Percentiles rank a stretch among this genome's conserved stretches.
phyloP scores from a whole-genome alignment of 2,329 filamentous ascomycete genomes.

The Neonectria sp. region DNA sequence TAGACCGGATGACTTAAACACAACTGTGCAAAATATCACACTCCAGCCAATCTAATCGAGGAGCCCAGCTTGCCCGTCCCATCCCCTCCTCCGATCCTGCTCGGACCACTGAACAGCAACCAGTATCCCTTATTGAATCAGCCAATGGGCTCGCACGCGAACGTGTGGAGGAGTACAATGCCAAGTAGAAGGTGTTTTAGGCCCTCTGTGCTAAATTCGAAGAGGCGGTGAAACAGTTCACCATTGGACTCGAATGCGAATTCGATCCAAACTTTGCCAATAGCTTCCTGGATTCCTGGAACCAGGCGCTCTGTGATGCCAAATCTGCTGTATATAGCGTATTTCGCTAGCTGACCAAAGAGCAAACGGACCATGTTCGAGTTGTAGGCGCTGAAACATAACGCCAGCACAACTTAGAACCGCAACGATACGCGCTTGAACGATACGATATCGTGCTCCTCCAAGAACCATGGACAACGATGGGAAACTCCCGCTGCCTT shows the following conservation, averaged over 20 bases:
- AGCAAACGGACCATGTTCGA: no score
- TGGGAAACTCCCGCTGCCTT: constrained; percentile 22
- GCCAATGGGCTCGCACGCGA: constrained; percentile 18
- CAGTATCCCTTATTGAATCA: constrained; percentile 20
- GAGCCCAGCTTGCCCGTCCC: no score
- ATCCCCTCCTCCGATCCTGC: no score
- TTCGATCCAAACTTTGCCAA: constrained; percentile 26
- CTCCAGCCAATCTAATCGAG: no score
- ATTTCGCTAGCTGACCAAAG: no score
- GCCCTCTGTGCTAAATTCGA: constrained; percentile 31
- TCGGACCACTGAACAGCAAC: constrained; percentile 14
- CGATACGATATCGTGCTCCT: constrained; percentile 34
- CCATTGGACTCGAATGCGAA: constrained; percentile 21
- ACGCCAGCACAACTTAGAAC: no score
- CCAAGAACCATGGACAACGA: constrained; percentile 33
- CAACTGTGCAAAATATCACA: no score
- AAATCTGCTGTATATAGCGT: no score
- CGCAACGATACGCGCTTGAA: no score
- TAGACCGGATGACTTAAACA: no score
- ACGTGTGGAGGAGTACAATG: constrained; percentile 22
- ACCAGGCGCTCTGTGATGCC: constrained; percentile 17
- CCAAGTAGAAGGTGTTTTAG: constrained; percentile 30
- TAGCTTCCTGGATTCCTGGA: constrained; percentile 31
- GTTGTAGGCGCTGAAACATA: no score
- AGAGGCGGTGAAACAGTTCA: constrained; percentile 27